These are phyloP conservation scores for Globisporangium rhizosaccharum DNA, from an alignment of 352 stramenopile species.

Conservation along the genomic window DNA sequence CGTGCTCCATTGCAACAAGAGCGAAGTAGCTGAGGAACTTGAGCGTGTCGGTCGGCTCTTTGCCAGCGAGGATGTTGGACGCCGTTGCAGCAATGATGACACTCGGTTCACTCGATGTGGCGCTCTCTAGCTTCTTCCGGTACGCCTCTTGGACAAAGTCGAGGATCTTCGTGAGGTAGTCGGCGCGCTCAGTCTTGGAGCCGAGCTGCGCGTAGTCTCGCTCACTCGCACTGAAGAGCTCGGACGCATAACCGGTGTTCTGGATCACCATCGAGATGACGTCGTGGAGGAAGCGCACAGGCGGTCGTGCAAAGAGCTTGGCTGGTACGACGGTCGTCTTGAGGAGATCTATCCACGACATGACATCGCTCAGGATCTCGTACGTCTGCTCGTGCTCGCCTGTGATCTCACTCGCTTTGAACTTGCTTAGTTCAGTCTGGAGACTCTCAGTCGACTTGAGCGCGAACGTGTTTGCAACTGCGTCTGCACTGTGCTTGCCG, in stretches of 20 bases:
- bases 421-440: constrained; percentile 23
- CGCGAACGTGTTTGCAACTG: constrained; percentile 23
- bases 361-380: constrained; percentile 51
- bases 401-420: constrained; percentile 36
- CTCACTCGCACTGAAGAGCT: constrained; percentile 42
- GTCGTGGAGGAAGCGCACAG: constrained; percentile 79
- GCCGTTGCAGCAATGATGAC: constrained; percentile 66
- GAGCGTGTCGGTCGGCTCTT: constrained; percentile 69
- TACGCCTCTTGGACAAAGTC: constrained; percentile 68
- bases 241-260: constrained; percentile 56
- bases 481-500: background rate
- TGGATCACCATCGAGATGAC: constrained; percentile 63
- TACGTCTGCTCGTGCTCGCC: constrained; percentile 65
- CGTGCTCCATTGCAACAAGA: constrained; percentile 51
- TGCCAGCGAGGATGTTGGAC: constrained; percentile 73
- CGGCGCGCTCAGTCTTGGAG: constrained; percentile 65
- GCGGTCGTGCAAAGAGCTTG: constrained; percentile 73
- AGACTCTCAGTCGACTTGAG: constrained; percentile 35
- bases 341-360: constrained; percentile 76
- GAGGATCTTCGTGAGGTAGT: constrained; percentile 73
- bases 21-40: constrained; percentile 70
- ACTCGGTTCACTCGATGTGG: constrained; percentile 2
- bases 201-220: constrained; percentile 58
- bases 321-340: constrained; percentile 58
- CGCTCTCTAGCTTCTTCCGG: constrained; percentile 19